Percentiles rank a stretch among this genome's conserved stretches.
phyloP scores from a whole-genome alignment of 2,329 filamentous ascomycete genomes.

The Rutstroemia sp. region DNA sequence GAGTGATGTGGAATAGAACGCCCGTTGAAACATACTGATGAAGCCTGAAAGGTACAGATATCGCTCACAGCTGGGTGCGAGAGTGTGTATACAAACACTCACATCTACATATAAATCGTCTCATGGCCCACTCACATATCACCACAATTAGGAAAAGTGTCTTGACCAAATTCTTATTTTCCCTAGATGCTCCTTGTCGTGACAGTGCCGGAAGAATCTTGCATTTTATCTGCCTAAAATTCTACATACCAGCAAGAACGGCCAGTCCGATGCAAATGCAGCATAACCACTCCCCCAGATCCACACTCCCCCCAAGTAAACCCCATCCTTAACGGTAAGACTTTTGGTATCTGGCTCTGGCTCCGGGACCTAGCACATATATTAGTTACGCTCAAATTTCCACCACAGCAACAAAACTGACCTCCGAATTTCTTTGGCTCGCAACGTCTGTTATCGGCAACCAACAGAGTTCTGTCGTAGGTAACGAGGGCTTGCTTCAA shows the following conservation, averaged over 20 bases:
- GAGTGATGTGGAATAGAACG: too few species aligned
- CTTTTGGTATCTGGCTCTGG: constrained; percentile 96
- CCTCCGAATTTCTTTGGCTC: constrained; percentile 91
- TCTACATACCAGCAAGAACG: constrained; percentile 28
- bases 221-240: constrained; percentile 30
- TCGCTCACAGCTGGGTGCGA: too few species aligned
- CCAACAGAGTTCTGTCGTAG: constrained; percentile 95
- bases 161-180: constrained; percentile 5
- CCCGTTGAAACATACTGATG: too few species aligned
- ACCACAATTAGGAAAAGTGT: not conserved
- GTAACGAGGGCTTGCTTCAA: constrained; percentile 94
- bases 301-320: constrained; percentile 22
- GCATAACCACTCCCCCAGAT: constrained; percentile 27
- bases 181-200: constrained; percentile 14
- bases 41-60: too few species aligned
- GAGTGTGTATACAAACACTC: too few species aligned
- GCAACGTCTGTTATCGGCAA: constrained; percentile 97
- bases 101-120: too few species aligned
- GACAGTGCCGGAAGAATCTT: constrained; percentile 25
- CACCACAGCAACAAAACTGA: constrained; percentile 13
- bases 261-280: constrained; percentile 31
- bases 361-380: constrained; percentile 72
- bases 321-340: constrained; percentile 78
- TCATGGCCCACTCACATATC: not conserved
- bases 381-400: constrained; percentile 15